phyloP scores from a whole-genome alignment of 495 filamentous ascomycete genomes.

The Trichoderma reesei region DNA sequence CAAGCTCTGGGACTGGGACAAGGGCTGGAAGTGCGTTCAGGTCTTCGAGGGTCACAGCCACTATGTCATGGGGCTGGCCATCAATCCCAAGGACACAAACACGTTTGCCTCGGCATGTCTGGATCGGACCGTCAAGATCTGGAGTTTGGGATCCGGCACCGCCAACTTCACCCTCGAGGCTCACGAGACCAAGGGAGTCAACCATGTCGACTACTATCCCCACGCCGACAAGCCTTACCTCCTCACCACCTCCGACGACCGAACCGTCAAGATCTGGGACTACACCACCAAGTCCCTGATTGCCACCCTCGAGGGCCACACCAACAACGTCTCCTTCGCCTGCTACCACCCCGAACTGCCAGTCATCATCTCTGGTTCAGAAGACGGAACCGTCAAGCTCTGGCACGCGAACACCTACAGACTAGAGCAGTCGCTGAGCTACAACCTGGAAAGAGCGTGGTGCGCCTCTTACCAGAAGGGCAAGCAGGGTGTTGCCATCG shows the following conservation, averaged over 20 bases:
- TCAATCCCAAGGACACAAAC: slow-evolving; percentile 98
- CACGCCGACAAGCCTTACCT: slow-evolving; percentile 95
- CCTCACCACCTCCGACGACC: slow-evolving; percentile 91
- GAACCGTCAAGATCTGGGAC: slow-evolving; percentile 94
- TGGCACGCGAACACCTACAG: slow-evolving; percentile 98
- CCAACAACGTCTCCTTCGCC: slow-evolving; percentile 97
- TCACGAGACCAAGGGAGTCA: slow-evolving; percentile 96
- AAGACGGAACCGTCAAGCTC: slow-evolving; percentile 95
- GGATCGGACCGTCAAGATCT: slow-evolving; percentile 96
- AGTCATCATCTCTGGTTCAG: slow-evolving; percentile 96
- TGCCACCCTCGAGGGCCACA: slow-evolving; percentile 92
- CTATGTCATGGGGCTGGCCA: slow-evolving; percentile 98
- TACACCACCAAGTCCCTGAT: slow-evolving; percentile 97
- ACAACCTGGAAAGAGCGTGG: slow-evolving; percentile 93
- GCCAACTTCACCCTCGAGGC: slow-evolving; percentile 95
- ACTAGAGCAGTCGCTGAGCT: slow-evolving; percentile 89
- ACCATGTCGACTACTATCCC: slow-evolving; percentile 96
- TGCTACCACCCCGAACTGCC: slow-evolving; percentile 97
- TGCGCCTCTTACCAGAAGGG: slow-evolving; percentile 92
- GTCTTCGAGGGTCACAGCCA: slow-evolving; percentile 97
- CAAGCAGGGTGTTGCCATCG: slow-evolving; percentile 86
- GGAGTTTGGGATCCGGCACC: slow-evolving; percentile 82
- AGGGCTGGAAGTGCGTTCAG: slow-evolving; percentile 94
- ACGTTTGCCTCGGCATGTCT: slow-evolving; percentile 94
- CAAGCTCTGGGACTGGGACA: slow-evolving; percentile 99